Evolutionary conservation across 169 alveolate genomes (phyloP).

Genomic region (Eimeria acervulina): DNA sequence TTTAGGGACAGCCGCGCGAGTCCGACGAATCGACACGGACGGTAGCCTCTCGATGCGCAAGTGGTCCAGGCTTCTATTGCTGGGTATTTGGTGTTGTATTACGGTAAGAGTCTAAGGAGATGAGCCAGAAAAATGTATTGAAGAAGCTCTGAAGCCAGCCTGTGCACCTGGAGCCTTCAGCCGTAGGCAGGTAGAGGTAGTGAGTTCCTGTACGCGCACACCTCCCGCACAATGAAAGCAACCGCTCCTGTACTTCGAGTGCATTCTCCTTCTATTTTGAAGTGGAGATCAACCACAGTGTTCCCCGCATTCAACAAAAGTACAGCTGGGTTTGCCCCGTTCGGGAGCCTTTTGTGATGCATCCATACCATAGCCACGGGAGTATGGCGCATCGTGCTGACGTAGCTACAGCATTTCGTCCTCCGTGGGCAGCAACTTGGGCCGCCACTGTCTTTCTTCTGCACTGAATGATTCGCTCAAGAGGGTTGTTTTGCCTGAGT

Average conservation of each 20-base stretch:
- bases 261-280: neutral
- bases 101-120: neutral
- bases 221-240: neutral
- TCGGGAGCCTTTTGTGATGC: neutral
- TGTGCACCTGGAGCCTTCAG: neutral
- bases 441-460: neutral
- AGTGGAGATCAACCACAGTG: neutral
- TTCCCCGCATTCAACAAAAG: neutral
- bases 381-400: neutral
- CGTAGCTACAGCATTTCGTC: neutral
- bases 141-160: neutral
- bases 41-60: neutral
- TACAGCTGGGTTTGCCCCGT: neutral
- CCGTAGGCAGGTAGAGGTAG: constrained; percentile 14
- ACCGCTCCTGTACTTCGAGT: neutral
- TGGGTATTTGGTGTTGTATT: neutral
- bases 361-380: neutral
- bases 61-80: neutral
- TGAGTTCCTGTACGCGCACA: neutral
- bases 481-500: neutral
- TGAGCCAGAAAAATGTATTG: neutral
- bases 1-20: constrained; percentile 16
- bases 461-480: neutral
- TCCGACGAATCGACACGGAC: neutral
- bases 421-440: neutral